Evolutionary conservation across 805 yeast genomes (phyloP).

Genomic region (Metschnikowia similis): DNA sequence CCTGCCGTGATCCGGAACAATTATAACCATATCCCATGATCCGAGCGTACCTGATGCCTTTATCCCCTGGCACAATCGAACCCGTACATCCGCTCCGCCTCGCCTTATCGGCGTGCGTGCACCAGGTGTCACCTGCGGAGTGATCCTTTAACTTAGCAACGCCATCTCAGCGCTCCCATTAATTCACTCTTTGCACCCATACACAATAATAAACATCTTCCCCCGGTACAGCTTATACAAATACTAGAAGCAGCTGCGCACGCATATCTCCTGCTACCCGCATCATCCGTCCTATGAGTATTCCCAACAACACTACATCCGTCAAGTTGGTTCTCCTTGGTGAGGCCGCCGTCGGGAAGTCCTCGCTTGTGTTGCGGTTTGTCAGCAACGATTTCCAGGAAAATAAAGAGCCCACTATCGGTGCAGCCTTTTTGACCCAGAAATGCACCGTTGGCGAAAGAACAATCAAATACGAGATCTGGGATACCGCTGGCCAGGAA

Average conservation of each 20-base stretch:
- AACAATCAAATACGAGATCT: conserved; percentile 70
- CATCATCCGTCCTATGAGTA: conserved; percentile 6
- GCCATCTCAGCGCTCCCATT: not conserved
- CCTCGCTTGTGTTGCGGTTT: conserved; percentile 64
- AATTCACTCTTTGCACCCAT: not conserved
- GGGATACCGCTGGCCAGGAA: conserved; percentile 90
- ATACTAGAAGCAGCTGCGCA: not conserved
- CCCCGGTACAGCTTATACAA: not conserved
- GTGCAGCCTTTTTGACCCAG: conserved; percentile 80
- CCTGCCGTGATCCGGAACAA: no score
- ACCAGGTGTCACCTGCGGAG: conserved; percentile 1
- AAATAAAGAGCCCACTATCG: conserved; percentile 73
- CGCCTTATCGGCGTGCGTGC: conserved; percentile 5
- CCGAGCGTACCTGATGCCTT: not conserved
- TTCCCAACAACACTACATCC: conserved; percentile 15
- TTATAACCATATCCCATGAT: no score
- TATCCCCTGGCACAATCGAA: not conserved
- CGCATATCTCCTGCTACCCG: not conserved
- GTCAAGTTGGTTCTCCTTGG: conserved; percentile 70
- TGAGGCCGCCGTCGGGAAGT: conserved; percentile 80
- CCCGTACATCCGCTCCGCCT: conserved; percentile 3
- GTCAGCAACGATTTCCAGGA: conserved; percentile 72
- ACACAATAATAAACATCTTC: not conserved
- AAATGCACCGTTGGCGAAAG: conserved; percentile 48
- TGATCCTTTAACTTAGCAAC: conserved; percentile 1